Evolutionary conservation across 345 rosid genomes (phyloP), one percentile per base, ranked within the genome.

Genomic region (Hibiscus tridactylites): DNA sequence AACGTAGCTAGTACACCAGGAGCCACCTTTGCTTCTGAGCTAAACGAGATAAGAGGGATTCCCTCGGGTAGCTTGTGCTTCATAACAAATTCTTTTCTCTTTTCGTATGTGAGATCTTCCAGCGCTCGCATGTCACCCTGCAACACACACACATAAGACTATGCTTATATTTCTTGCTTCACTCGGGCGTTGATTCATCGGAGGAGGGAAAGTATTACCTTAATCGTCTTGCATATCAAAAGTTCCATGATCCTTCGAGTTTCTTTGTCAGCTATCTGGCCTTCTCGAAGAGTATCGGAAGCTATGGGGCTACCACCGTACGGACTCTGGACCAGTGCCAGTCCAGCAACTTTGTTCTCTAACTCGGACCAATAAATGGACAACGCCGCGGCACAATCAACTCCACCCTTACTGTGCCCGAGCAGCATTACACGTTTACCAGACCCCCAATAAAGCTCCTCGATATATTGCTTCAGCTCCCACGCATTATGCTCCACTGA

Each of bases 331-430:
- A 89, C 90, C 29, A 89, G 74, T 46, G 87, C 95, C 62, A 89
- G 80, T 75, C 95, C 91, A 10, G 88, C 91, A 75, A 87, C 92
- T 76, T 86, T 89, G 76, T 78, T 75, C 81, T 83, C 74, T 79
- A 89, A 79, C 74, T 82, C 85, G 9, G 75, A 63, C 83, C 84
- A 78, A 79, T 82, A 87, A 31, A 86, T 75, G 47, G 90, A 85
- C 65, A 89, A 81, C 19, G 91, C 88, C n/a, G 90, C 91, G n/a
- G 90, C 89, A 77, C 85, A 88, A 84, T 89, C 91, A 73, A 87
- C 85, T 75, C 90, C 90, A 1, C 91, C 91, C 74, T 89, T 87
- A 83, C 95, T 89, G 79, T 89, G 95, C 42, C 91, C 91, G 33
- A 87, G 90, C 67, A 89, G 76, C 90, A 87, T 84, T 72, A 87